A percentile compares a stretch with the other conserved stretches of the same genome.
These are phyloP conservation scores for Teunomyces stri DNA, from an alignment of 805 yeast genomes.

Conservation along the genomic window DNA sequence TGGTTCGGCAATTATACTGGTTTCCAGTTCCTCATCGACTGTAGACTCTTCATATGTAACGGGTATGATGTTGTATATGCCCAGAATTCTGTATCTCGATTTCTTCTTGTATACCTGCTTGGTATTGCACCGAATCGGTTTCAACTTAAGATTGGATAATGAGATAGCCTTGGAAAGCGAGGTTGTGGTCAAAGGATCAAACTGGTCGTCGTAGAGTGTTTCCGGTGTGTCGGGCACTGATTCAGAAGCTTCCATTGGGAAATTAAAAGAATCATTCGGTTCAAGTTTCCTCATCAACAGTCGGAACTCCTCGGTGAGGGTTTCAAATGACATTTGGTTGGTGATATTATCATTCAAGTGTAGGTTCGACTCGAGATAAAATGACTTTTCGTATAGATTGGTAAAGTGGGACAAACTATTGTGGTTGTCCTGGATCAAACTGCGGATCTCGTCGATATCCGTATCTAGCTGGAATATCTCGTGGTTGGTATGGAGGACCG, in stretches of 20 bases:
- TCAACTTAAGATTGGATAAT: conserved; percentile 35
- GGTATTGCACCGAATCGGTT: conserved; percentile 38
- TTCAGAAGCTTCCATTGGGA: background rate
- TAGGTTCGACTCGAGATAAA: conserved; percentile 33
- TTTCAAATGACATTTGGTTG: conserved; percentile 29
- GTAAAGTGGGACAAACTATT: conserved; percentile 23
- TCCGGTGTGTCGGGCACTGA: conserved; percentile 2
- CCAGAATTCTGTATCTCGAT: conserved; percentile 39
- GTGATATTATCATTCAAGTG: conserved; percentile 30
- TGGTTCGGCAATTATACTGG: background rate
- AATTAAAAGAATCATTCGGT: conserved; percentile 9
- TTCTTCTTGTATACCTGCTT: conserved; percentile 35
- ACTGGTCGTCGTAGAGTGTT: background rate
- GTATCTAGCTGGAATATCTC: conserved; percentile 18
- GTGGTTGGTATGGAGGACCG: conserved; percentile 1
- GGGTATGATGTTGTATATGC: conserved; percentile 38
- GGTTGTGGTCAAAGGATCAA: background rate
- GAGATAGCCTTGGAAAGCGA: conserved; percentile 15
- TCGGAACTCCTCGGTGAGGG: conserved; percentile 27
- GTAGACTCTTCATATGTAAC: conserved; percentile 17
- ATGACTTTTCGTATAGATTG: conserved; percentile 30
- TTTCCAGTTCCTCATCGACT: background rate
- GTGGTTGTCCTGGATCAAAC: conserved; percentile 22
- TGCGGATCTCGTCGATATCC: conserved; percentile 26
- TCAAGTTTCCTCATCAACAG: conserved; percentile 19